These are phyloP conservation scores for Microascus cirrosus DNA, from an alignment of 2,329 filamentous ascomycete genomes.

Conservation along the genomic window DNA sequence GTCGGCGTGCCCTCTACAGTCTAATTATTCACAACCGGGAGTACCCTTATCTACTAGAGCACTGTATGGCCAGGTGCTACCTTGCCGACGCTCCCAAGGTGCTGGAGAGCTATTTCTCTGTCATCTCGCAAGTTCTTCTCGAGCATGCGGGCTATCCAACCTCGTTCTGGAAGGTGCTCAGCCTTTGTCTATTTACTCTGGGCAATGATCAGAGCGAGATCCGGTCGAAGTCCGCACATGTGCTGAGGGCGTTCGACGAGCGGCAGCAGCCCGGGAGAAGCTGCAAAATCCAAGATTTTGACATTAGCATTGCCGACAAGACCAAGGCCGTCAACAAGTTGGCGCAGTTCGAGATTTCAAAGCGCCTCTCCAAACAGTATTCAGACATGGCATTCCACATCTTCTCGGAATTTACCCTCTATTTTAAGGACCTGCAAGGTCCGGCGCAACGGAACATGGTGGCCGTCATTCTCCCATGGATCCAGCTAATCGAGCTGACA, in stretches of 20 bases:
- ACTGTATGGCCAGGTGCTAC: slow-evolving; percentile 89
- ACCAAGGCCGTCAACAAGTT: slow-evolving; percentile 97
- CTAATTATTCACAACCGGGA: slow-evolving; percentile 85
- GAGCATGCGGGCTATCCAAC: slow-evolving; percentile 73
- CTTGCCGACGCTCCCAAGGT: slow-evolving; percentile 69
- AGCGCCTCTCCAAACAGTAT: slow-evolving; percentile 78
- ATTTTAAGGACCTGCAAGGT: slow-evolving; percentile 79
- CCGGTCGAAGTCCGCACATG: slow-evolving; percentile 71
- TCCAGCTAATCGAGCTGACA: slow-evolving; percentile 86
- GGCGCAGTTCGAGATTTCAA: slow-evolving; percentile 93
- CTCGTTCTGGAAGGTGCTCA: slow-evolving; percentile 83
- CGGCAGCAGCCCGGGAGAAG: slow-evolving; percentile 61
- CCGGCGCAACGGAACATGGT: slow-evolving; percentile 88
- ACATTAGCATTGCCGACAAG: slow-evolving; percentile 97
- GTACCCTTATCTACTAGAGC: slow-evolving; percentile 72
- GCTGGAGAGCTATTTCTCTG: slow-evolving; percentile 89
- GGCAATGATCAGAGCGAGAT: slow-evolving; percentile 87
- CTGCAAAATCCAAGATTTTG: slow-evolving; percentile 91
- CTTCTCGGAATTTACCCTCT: slow-evolving; percentile 89
- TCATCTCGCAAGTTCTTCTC: slow-evolving; percentile 77
- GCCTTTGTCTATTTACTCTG: slow-evolving; percentile 80
- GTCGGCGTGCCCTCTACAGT: slow-evolving; percentile 78
- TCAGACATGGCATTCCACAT: slow-evolving; percentile 83
- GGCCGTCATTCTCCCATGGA: slow-evolving; percentile 89
- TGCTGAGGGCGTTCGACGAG: slow-evolving; percentile 73